A percentile compares a stretch with the other conserved stretches of the same genome.
These are phyloP conservation scores for Dentipellis sp. DNA, from an alignment of 768 basidiomycete genomes.

Conservation along the genomic window DNA sequence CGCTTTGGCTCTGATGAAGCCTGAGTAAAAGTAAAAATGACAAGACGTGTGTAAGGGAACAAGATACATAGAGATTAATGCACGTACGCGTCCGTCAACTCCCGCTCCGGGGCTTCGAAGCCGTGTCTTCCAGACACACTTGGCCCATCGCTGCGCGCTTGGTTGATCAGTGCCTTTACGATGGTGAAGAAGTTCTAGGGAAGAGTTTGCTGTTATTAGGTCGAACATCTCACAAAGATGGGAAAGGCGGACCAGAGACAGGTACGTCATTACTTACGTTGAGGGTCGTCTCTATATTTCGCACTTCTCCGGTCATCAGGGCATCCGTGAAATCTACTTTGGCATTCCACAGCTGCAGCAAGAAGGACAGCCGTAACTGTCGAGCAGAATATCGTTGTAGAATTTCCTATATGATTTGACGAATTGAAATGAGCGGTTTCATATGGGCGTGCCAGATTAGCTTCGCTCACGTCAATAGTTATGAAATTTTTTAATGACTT, in stretches of 20 bases:
- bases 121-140: conserved; percentile 54
- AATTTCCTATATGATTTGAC: conserved; percentile 56
- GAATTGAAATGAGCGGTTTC: conserved; percentile 3
- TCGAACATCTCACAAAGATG: background rate
- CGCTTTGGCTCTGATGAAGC: conserved; percentile 60
- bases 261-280: conserved; percentile 48
- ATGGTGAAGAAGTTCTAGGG: conserved; percentile 88
- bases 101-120: conserved; percentile 57
- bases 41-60: conserved; percentile 1
- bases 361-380: conserved; percentile 86
- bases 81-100: conserved; percentile 54
- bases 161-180: conserved; percentile 71
- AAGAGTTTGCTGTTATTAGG: background rate
- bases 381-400: conserved; percentile 74
- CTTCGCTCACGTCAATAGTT: conserved; percentile 71
- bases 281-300: conserved; percentile 70
- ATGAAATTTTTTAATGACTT: conserved; percentile 99
- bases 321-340: conserved; percentile 93
- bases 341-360: conserved; percentile 85
- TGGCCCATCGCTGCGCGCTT: conserved; percentile 37
- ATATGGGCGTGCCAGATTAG: background rate
- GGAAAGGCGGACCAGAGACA: background rate
- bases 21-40: conserved; percentile 28
- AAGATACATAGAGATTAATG: background rate
- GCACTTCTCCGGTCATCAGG: conserved; percentile 82